Base-by-base conservation (phyloP, 179 eudicot genomes). In the Pouteria campechiana region DNA sequence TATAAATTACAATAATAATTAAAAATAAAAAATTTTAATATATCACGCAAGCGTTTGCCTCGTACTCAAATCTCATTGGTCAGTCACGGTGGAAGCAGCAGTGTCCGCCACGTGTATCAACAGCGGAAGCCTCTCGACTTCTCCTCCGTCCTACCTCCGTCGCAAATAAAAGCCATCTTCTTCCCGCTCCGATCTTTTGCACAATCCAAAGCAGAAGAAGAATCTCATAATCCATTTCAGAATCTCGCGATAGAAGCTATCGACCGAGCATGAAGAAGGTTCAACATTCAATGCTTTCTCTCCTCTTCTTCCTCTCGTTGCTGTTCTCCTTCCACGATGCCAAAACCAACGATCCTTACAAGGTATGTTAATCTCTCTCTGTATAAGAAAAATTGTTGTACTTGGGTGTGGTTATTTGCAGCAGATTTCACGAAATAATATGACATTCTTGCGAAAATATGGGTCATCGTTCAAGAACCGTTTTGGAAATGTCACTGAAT, bases 331-430 rank as follows among this genome's bases (percentile, higher is more conserved):
- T 67, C 14, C 29, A 37, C 33, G 67, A 67, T 51, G 86, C 89
- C 18, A 79, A 64, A 50, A 27, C 73, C 36, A 37, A 50, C 52
- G 89, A 86, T 48, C 96, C 75, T 14, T 82, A 86, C 28, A 79
- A 86, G 96, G 96, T 83, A 75, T 24, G 22, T 12, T 34, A 0
- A 27, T 2, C 6, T 7, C 1, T 21, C 16, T 31, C 10, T 42
- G 11, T 6, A 5, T 39, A 2, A 8, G 2, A 34, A 6, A 12
- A 13, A 3, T 13, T 10, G 6, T 25, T 9, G 4, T 37, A n/a
- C n/a, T n/a, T n/a, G n/a, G n/a, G n/a, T n/a, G n/a, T n/a, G n/a
- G n/a, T n/a, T n/a, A n/a, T n/a, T n/a, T n/a, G n/a, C n/a, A n/a
- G n/a, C n/a, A n/a, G n/a, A n/a, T n/a, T n/a, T n/a, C n/a, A n/a